These are phyloP conservation scores for Narthecium ossifragum DNA, from an alignment of 106 monocot genomes.

Conservation along the genomic window DNA sequence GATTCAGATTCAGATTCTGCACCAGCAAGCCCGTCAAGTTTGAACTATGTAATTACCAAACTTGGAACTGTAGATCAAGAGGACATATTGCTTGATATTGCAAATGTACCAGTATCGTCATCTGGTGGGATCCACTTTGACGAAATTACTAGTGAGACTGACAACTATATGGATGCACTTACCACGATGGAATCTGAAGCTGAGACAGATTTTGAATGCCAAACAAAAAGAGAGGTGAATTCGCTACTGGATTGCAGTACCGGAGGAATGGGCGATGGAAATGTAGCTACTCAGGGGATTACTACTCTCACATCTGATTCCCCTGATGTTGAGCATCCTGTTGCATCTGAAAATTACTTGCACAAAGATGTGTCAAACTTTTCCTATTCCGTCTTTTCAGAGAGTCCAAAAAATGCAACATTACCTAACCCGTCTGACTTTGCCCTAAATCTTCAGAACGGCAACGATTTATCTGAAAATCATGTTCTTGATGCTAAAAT, in stretches of 20 bases:
- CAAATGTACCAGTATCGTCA: conserved; percentile 9
- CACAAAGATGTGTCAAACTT: conserved; percentile 11
- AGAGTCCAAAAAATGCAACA: not conserved
- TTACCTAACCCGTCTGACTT: conserved; percentile 1
- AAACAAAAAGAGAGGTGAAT: conserved; percentile 47
- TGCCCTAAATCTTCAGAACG: too few relatives aligned
- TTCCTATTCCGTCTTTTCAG: conserved; percentile 13
- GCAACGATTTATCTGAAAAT: conserved; percentile 15
- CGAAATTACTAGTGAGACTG: conserved; percentile 53
- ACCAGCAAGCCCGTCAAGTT: conserved; percentile 5
- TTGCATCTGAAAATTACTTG: conserved; percentile 9
- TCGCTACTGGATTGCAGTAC: conserved; percentile 8
- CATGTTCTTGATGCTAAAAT: conserved; percentile 1
- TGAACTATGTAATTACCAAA: conserved; percentile 12
- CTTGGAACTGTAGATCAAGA: conserved; percentile 18
- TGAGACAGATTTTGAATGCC: conserved; percentile 51
- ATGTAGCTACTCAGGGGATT: not conserved
- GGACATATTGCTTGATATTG: conserved; percentile 15
- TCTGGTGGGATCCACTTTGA: conserved; percentile 22
- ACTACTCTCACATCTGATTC: conserved; percentile 13
- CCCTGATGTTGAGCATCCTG: conserved; percentile 16
- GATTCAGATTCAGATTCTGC: not conserved
- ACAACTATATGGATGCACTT: conserved; percentile 70
- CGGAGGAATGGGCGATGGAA: conserved; percentile 1
- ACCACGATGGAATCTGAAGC: conserved; percentile 61